phyloP scores from a whole-genome alignment of 2,329 filamentous ascomycete species.

The Neonectria coccinea region DNA sequence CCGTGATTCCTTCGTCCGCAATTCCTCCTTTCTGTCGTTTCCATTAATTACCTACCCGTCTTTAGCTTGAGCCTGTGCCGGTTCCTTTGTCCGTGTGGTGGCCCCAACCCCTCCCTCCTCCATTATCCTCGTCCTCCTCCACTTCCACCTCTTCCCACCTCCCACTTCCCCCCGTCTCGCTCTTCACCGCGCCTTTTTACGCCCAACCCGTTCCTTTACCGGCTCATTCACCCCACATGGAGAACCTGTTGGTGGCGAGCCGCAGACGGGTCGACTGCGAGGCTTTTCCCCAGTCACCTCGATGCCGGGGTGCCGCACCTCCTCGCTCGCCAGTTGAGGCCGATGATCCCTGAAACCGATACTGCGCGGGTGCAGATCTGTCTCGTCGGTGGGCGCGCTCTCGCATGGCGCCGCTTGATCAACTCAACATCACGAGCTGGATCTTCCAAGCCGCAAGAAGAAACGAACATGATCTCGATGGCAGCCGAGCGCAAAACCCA shows the following conservation, averaged over 20 bases:
- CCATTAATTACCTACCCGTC: neutral
- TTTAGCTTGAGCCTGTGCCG: neutral
- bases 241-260: slow-evolving; percentile 38
- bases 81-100: slow-evolving; percentile 7
- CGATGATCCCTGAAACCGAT: slow-evolving; percentile 32
- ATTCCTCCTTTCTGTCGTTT: neutral
- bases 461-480: neutral
- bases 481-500: neutral
- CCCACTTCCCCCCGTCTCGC: slow-evolving; percentile 23
- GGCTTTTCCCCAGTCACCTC: slow-evolving; percentile 26
- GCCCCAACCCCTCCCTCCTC: slow-evolving; percentile 20
- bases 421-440: slow-evolving; percentile 10
- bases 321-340: neutral
- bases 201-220: slow-evolving; percentile 33
- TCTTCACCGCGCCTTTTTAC: slow-evolving; percentile 35
- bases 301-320: slow-evolving; percentile 19
- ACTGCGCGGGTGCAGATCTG: slow-evolving; percentile 38
- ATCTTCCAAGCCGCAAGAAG: neutral
- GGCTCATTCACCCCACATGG: slow-evolving; percentile 40
- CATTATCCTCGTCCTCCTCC: slow-evolving; percentile 20
- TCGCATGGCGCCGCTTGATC: slow-evolving; percentile 28
- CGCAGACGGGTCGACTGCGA: slow-evolving; percentile 16
- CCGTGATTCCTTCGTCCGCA: slow-evolving; percentile 1
- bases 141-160: slow-evolving; percentile 18
- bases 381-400: slow-evolving; percentile 29